Conservation (phyloP, 2,329 filamentous ascomycete genomes). For the Aureobasidium sp. region DNA sequence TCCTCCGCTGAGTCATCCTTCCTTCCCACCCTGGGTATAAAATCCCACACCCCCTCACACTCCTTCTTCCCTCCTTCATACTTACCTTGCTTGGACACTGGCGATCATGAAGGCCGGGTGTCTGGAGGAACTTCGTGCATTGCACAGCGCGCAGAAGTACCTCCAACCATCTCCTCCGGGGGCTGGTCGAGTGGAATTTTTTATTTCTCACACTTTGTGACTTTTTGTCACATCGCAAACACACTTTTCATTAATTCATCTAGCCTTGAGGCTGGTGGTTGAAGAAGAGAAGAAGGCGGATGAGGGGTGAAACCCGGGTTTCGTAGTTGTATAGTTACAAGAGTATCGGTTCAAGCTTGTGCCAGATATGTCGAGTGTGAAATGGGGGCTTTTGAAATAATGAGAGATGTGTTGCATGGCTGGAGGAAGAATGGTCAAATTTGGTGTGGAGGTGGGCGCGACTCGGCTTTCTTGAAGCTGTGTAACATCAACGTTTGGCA, state of each 20-base stretch:
- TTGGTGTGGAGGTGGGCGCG: too few relatives aligned
- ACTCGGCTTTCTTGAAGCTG: too few relatives aligned
- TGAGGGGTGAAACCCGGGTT: not conserved
- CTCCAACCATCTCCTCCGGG: conserved; percentile 10
- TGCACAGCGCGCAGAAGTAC: conserved; percentile 14
- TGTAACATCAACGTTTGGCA: too few relatives aligned
- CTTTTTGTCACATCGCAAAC: not conserved
- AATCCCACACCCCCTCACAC: not conserved
- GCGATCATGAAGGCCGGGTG: conserved; percentile 9
- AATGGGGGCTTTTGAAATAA: too few relatives aligned
- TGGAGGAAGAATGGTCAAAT: too few relatives aligned
- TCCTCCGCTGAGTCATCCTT: not conserved
- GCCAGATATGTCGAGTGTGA: too few relatives aligned
- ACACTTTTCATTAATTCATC: conserved; percentile 9
- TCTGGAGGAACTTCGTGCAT: conserved; percentile 11
- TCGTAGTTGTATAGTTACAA: too few relatives aligned
- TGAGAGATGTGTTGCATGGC: too few relatives aligned
- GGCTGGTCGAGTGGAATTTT: conserved; percentile 9
- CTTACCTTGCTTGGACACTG: not conserved
- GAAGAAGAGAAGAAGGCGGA: not conserved
- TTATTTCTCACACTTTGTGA: not conserved
- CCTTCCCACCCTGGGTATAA: not conserved
- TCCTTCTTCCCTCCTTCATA: not conserved
- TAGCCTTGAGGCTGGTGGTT: not conserved
- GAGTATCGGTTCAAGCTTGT: too few relatives aligned